Percentiles rank a stretch among this genome's conserved stretches.
These are phyloP conservation scores for Hura crepitans DNA, from an alignment of 441 rosid genomes.

Conservation along the genomic window DNA sequence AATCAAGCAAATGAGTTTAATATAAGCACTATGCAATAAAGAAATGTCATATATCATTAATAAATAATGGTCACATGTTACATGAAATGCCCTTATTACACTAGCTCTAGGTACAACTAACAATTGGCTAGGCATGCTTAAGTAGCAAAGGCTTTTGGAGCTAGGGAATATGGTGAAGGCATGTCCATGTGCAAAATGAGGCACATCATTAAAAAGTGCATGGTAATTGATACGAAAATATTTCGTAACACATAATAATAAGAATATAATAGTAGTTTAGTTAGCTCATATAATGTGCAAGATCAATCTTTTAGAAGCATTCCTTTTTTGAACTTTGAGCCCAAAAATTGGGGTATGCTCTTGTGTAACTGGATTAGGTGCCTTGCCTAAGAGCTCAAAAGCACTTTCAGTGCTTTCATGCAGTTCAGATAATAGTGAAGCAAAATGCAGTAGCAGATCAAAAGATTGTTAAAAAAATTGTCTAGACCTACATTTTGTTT, in stretches of 20 bases:
- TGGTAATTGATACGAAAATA: not conserved
- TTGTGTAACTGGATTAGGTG: not conserved
- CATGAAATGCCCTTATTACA: too few species aligned
- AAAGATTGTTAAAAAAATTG: not conserved
- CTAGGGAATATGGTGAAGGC: not conserved
- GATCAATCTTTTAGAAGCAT: not conserved
- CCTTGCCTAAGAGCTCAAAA: not conserved
- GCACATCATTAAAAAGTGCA: not conserved
- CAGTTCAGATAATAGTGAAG: not conserved
- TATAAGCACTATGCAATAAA: too few species aligned
- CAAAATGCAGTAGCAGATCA: not conserved
- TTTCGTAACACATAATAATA: not conserved
- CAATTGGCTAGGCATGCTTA: not conserved
- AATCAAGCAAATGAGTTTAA: too few species aligned
- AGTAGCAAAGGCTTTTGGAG: not conserved
- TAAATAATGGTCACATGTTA: too few species aligned
- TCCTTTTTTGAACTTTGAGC: not conserved
- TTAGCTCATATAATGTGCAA: not conserved
- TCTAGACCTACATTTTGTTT: too few species aligned
- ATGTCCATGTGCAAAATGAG: not conserved
- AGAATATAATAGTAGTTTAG: not conserved
- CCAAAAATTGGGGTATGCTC: not conserved
- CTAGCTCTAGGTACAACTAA: too few species aligned
- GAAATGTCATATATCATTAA: too few species aligned
- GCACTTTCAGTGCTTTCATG: not conserved